phyloP scores from a whole-genome alignment of 805 yeast species.

The Saturnispora besseyi region DNA sequence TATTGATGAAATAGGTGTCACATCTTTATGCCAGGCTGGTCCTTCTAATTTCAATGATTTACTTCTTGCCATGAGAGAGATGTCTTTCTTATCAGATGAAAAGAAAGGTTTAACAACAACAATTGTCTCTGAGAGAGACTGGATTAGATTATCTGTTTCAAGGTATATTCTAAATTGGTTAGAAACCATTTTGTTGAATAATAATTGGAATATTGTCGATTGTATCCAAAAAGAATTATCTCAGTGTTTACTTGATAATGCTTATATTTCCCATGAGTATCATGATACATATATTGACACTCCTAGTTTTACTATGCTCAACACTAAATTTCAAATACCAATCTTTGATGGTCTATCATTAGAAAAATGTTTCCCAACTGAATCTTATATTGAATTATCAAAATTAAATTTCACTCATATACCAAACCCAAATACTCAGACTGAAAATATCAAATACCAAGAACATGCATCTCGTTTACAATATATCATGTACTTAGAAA shows the following conservation, averaged over 20 bases:
- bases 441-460: conserved; percentile 1
- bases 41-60: background rate
- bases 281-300: background rate
- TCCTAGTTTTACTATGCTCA: conserved; percentile 16
- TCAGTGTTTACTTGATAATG: conserved; percentile 32
- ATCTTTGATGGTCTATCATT: conserved; percentile 18
- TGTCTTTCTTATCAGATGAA: background rate
- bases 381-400: background rate
- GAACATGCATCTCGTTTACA: conserved; percentile 42
- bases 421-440: background rate
- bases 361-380: conserved; percentile 1
- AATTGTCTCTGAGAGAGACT: conserved; percentile 43
- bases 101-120: conserved; percentile 47
- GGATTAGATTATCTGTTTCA: conserved; percentile 39
- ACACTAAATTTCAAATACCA: conserved; percentile 30
- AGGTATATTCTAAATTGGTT: conserved; percentile 45
- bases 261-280: conserved; percentile 15
- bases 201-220: conserved; percentile 31
- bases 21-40: conserved; percentile 2
- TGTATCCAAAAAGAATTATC: conserved; percentile 35
- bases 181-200: conserved; percentile 30
- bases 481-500: conserved; percentile 47
- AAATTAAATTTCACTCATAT: conserved; percentile 2
- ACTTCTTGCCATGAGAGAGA: conserved; percentile 3
- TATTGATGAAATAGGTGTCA: conserved; percentile 7